Percentiles rank a stretch among this genome's conserved stretches.
Evolutionary conservation across 306 rosid species (phyloP).

Genomic region (Carpinus fangiana): DNA sequence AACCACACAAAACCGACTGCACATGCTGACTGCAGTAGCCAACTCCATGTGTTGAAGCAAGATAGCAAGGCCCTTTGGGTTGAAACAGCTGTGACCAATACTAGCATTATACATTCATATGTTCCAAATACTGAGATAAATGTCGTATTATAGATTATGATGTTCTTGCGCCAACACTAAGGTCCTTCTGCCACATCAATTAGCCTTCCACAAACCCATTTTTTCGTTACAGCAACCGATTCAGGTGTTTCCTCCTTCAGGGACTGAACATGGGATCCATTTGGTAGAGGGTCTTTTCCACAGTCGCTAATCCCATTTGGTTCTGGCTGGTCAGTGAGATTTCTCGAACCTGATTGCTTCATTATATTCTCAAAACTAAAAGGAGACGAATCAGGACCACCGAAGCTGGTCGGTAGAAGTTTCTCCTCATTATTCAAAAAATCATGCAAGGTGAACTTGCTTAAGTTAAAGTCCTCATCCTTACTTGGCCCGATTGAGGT

Average conservation of each 20-base stretch:
- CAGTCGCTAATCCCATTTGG: constrained; percentile 33
- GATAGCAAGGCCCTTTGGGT: not conserved
- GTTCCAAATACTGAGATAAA: constrained; percentile 22
- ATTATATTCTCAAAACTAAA: constrained; percentile 37
- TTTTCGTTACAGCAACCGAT: constrained; percentile 45
- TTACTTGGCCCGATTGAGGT: constrained; percentile 34
- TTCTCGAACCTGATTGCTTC: constrained; percentile 28
- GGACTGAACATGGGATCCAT: constrained; percentile 39
- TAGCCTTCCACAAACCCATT: constrained; percentile 90
- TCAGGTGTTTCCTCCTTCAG: constrained; percentile 37
- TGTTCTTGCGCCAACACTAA: constrained; percentile 27
- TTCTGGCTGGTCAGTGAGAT: constrained; percentile 24
- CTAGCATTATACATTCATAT: not conserved
- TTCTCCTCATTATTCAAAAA: constrained; percentile 42
- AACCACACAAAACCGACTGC: constrained; percentile 8
- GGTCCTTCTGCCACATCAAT: constrained; percentile 62
- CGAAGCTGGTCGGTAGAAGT: constrained; percentile 32
- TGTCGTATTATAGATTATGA: not conserved
- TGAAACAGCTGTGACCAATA: constrained; percentile 1
- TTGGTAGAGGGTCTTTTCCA: constrained; percentile 33
- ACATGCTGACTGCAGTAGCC: constrained; percentile 11
- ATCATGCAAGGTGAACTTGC: constrained; percentile 44
- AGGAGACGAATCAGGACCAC: constrained; percentile 35
- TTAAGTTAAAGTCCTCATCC: constrained; percentile 41
- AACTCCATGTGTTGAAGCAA: not conserved